phyloP scores from a whole-genome alignment of 805 yeast species.

The Kuraishia cidri region DNA sequence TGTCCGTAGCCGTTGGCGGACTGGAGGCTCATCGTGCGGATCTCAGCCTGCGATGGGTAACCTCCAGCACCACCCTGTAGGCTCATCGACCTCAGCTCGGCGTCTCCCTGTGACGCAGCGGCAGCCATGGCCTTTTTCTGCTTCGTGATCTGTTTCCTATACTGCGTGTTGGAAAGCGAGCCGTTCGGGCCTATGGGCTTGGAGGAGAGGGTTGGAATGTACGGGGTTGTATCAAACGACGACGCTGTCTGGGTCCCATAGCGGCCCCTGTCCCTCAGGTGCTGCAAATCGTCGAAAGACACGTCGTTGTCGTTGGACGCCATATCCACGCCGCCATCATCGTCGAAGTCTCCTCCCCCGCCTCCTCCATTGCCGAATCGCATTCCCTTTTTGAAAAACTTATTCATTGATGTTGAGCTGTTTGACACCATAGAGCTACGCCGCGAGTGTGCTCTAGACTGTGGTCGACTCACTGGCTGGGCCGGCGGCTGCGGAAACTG shows the following conservation, averaged over 20 bases:
- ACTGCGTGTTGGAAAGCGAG: conserved; percentile 43
- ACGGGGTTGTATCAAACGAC: conserved; percentile 54
- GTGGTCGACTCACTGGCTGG: background rate
- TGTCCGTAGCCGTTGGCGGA: too few relatives aligned
- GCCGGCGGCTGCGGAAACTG: conserved; percentile 17
- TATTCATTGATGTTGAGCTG: conserved; percentile 22
- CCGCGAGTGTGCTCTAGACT: conserved; percentile 8
- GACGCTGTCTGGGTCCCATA: conserved; percentile 36
- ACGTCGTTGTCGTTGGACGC: conserved; percentile 27
- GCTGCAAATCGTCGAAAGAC: conserved; percentile 58
- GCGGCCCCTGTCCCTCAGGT: conserved; percentile 57
- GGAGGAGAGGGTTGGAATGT: conserved; percentile 59
- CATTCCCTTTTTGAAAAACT: conserved; percentile 30
- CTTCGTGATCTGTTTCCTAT: conserved; percentile 61
- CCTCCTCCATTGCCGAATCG: conserved; percentile 15
- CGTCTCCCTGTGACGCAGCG: too few relatives aligned
- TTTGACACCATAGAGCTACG: conserved; percentile 15
- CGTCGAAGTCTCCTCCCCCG: conserved; percentile 15
- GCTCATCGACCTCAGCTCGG: too few relatives aligned
- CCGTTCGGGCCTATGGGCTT: conserved; percentile 14
- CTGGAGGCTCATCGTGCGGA: too few relatives aligned
- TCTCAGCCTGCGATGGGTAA: too few relatives aligned
- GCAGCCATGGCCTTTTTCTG: conserved; percentile 37
- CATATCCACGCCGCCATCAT: conserved; percentile 17
- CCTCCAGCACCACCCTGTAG: too few relatives aligned